These are phyloP conservation scores for Tylopilus sp. DNA, from an alignment of 1,284 basidiomycete species.

Conservation along the genomic window DNA sequence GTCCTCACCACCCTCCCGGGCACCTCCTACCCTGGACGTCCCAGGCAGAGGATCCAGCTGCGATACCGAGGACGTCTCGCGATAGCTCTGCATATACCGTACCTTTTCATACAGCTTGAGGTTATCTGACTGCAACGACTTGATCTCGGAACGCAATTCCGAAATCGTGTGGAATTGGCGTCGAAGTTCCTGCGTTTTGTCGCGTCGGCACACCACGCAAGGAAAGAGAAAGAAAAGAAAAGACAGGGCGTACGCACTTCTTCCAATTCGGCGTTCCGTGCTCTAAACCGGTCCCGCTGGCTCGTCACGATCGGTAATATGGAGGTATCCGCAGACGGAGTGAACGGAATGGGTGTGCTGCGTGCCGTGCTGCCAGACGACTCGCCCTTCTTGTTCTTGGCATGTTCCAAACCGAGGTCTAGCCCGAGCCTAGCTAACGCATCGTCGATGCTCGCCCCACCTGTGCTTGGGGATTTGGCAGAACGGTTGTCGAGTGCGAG, in stretches of 20 bases:
- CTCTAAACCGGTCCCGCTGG: slow-evolving; percentile 92
- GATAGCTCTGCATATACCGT: slow-evolving; percentile 91
- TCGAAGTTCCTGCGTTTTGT: slow-evolving; percentile 67
- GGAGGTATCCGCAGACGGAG: slow-evolving; percentile 76
- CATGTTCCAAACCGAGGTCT: slow-evolving; percentile 28
- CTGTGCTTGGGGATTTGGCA: slow-evolving; percentile 20
- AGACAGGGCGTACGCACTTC: slow-evolving; percentile 50
- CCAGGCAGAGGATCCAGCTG: slow-evolving; percentile 66
- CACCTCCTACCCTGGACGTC: slow-evolving; percentile 71
- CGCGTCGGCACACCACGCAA: slow-evolving; percentile 1
- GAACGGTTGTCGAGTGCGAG: slow-evolving; percentile 64
- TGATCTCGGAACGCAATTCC: slow-evolving; percentile 83
- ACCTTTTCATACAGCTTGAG: slow-evolving; percentile 96
- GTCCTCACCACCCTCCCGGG: slow-evolving; percentile 54
- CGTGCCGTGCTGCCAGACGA: slow-evolving; percentile 36
- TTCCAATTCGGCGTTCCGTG: slow-evolving; percentile 93
- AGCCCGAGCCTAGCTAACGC: slow-evolving; percentile 71
- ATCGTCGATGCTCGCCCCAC: slow-evolving; percentile 36
- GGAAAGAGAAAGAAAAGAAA: neutral
- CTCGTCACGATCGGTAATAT: slow-evolving; percentile 95
- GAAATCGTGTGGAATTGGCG: slow-evolving; percentile 92
- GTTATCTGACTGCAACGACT: slow-evolving; percentile 86
- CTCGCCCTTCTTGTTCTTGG: slow-evolving; percentile 20
- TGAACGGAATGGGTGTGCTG: slow-evolving; percentile 62
- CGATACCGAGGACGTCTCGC: slow-evolving; percentile 61